Base-by-base conservation (phyloP, 371 early-diverging fungal genomes). In the Mortierella sp. region DNA sequence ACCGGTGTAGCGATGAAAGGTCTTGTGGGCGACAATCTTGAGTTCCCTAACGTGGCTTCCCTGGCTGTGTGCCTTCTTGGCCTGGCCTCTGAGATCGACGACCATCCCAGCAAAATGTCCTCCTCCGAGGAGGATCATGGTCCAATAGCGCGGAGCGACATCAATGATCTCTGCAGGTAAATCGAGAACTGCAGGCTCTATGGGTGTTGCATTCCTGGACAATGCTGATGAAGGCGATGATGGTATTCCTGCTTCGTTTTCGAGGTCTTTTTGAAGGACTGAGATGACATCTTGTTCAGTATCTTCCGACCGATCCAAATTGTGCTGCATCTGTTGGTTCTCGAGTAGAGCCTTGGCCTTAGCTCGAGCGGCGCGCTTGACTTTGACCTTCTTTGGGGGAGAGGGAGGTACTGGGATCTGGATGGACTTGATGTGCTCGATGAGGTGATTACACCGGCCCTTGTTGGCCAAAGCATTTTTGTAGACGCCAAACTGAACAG, bases 1-100 rank as follows among this genome's bases (percentile, higher is more conserved):
- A 91, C 91, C 97, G 7, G 98, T 98, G 88, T 99, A 99, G 44
- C 98, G 91, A 80, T 97, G 97, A 76, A 97, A 93, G 6, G 98
- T 96, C 88, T 97, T 98, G 89, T 97, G 96, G 0, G 89, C 91
- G 0, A 96, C 68, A 28, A 92, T 82, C 28, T 78, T 80, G 21
- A 83, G 80, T 38, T 83, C 87, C 11, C 78, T 70, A 21, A 16
- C 44, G 16, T 80, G 68, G 6, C 76, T 79, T 9, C 70, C 80
- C 19, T 79, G 80, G 16, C 82, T 54, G 8, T 78, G 55, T 0
- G 74, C 73, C 28, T 72, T 80, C 31, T 81, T 80, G 63, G 80
- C 57, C 76, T 94, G 91, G 11, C 90, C 83, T 44, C 85, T 83
- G 63, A 93, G 91, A 83, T 97, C 97, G 74, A 97, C 89, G 0